Evolutionary conservation across 306 rosid genomes (phyloP).

Genomic region (Ceratonia siliqua): DNA sequence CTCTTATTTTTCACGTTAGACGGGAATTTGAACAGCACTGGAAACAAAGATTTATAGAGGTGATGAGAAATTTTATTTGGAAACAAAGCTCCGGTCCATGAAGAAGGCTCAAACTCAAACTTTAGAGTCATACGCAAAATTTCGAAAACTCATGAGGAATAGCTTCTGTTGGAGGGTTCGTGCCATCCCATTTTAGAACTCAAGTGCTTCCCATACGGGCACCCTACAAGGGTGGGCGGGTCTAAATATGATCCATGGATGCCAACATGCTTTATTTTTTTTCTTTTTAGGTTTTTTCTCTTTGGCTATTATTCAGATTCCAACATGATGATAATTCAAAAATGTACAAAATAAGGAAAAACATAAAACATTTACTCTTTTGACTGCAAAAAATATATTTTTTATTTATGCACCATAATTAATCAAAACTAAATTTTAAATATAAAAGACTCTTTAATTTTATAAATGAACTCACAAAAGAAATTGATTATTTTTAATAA

Average conservation of each 20-base stretch:
- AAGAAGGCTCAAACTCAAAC: slow-evolving; percentile 25
- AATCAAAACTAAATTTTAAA: too few species aligned
- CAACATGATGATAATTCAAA: too few species aligned
- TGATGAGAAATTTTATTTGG: not conserved
- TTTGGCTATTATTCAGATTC: not conserved
- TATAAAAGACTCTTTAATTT: too few species aligned
- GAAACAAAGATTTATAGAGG: slow-evolving; percentile 17
- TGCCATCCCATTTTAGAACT: not conserved
- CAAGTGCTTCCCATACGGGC: not conserved
- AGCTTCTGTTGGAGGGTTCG: not conserved
- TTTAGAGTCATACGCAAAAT: slow-evolving; percentile 12
- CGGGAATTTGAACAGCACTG: slow-evolving; percentile 26
- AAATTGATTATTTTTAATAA: too few species aligned
- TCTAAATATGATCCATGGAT: not conserved
- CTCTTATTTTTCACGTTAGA: slow-evolving; percentile 29
- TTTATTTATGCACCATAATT: too few species aligned
- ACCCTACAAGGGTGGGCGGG: not conserved
- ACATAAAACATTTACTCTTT: too few species aligned
- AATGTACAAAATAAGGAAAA: too few species aligned
- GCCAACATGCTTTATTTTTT: not conserved
- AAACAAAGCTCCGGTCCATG: slow-evolving; percentile 27
- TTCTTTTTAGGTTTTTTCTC: not conserved
- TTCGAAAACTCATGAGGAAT: slow-evolving; percentile 22
- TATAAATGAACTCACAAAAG: too few species aligned
- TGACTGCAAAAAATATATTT: too few species aligned